Conservation (phyloP, 371 early-diverging fungal species). For the Mucor piriformis region DNA sequence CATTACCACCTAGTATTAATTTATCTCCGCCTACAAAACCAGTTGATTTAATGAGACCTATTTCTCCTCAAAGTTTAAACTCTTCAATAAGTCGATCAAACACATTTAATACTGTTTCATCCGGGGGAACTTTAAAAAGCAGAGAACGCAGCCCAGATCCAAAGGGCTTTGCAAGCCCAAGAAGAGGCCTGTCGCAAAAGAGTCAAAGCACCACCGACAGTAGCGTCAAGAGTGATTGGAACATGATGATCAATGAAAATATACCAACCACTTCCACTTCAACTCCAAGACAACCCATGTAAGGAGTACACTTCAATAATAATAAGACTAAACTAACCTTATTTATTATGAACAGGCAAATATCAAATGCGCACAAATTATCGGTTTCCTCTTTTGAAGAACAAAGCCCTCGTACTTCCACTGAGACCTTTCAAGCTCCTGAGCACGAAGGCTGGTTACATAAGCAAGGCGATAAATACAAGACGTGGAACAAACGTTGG, state of each 20-base stretch:
- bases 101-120: slow-evolving; percentile 48
- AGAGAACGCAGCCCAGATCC: slow-evolving; percentile 21
- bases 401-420: slow-evolving; percentile 7
- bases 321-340: neutral
- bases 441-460: slow-evolving; percentile 66
- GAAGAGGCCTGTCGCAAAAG: slow-evolving; percentile 23
- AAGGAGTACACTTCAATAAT: slow-evolving; percentile 4
- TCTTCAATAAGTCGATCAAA: slow-evolving; percentile 46
- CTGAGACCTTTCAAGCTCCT: slow-evolving; percentile 38
- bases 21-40: slow-evolving; percentile 2
- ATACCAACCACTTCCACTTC: slow-evolving; percentile 12
- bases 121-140: slow-evolving; percentile 14
- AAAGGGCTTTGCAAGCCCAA: slow-evolving; percentile 17
- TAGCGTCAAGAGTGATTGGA: slow-evolving; percentile 13
- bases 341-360: neutral
- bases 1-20: slow-evolving; percentile 36
- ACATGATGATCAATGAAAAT: neutral
- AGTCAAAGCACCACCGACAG: slow-evolving; percentile 21
- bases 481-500: slow-evolving; percentile 72
- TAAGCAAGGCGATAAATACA: slow-evolving; percentile 68
- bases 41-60: slow-evolving; percentile 22
- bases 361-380: slow-evolving; percentile 26
- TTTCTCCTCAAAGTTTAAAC: slow-evolving; percentile 41
- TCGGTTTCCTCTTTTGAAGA: slow-evolving; percentile 38
- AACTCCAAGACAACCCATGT: slow-evolving; percentile 20